A percentile compares a stretch with the other conserved stretches of the same genome.
Conservation (phyloP, 2,329 filamentous ascomycete species). For the Paecilomyces sp. region DNA sequence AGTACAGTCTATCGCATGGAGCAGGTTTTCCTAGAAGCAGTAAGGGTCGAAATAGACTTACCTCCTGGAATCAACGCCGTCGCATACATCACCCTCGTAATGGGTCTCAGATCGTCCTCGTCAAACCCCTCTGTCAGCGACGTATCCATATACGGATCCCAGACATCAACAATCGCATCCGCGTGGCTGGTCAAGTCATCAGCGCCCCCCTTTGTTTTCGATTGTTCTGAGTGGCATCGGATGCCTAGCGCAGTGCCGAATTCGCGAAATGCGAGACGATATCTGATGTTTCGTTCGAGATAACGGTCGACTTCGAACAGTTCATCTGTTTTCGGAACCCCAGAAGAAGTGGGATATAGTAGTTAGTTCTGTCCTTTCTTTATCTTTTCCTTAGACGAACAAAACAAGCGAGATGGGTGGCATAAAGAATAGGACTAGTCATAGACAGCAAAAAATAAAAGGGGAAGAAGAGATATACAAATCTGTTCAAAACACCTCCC, state of each 20-base stretch:
- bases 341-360: background rate
- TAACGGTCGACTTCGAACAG: constrained; percentile 29
- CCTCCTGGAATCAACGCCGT: constrained; percentile 49
- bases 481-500: constrained; percentile 28
- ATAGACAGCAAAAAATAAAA: background rate
- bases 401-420: background rate
- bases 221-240: constrained; percentile 28
- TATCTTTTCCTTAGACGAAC: background rate
- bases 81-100: constrained; percentile 53
- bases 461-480: constrained; percentile 17
- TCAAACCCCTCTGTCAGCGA: constrained; percentile 23
- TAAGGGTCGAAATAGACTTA: constrained; percentile 25
- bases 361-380: background rate
- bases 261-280: constrained; percentile 47
- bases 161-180: constrained; percentile 28
- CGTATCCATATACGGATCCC: constrained; percentile 33
- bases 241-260: constrained; percentile 48
- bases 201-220: constrained; percentile 22
- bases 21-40: background rate
- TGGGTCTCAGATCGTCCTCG: constrained; percentile 43
- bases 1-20: background rate
- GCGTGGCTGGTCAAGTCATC: constrained; percentile 24
- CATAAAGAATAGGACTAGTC: background rate
- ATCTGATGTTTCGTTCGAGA: constrained; percentile 25
- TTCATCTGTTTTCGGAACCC: constrained; percentile 16